Percentiles rank a stretch among this genome's conserved stretches.
Conservation (phyloP, 2,329 filamentous ascomycete species). For the Lizonia empirigonia region DNA sequence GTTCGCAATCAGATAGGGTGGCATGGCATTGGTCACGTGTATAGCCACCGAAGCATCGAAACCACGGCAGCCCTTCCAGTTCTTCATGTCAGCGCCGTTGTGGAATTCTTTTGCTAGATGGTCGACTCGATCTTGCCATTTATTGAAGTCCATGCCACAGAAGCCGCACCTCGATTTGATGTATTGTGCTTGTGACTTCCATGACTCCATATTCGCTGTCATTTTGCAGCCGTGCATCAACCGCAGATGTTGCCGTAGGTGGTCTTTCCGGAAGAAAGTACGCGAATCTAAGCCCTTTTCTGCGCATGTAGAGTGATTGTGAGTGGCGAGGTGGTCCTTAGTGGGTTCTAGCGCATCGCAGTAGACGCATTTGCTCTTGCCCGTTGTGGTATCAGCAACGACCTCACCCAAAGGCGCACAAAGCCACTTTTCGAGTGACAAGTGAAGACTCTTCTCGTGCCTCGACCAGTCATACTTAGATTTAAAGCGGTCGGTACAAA, state of each 20-base stretch:
- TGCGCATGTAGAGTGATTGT: conserved; percentile 68
- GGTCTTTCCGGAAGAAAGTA: conserved; percentile 68
- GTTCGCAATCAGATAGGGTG: conserved; percentile 57
- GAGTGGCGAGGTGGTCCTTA: conserved; percentile 62
- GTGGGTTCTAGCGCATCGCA: conserved; percentile 61
- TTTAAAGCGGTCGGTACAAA: conserved; percentile 49
- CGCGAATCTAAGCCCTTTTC: conserved; percentile 69
- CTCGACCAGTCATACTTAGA: conserved; percentile 50
- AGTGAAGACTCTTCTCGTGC: conserved; percentile 49
- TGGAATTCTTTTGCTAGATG: conserved; percentile 63
- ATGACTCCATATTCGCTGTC: conserved; percentile 67
- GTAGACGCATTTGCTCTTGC: conserved; percentile 63
- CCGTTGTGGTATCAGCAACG: conserved; percentile 62
- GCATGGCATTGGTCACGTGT: conserved; percentile 58
- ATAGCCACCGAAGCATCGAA: conserved; percentile 55
- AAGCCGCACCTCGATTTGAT: conserved; percentile 63
- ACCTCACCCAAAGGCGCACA: conserved; percentile 65
- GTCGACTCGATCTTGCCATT: conserved; percentile 59
- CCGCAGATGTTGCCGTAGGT: conserved; percentile 65
- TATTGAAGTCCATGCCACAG: conserved; percentile 54
- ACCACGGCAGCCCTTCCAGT: conserved; percentile 63
- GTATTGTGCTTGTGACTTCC: conserved; percentile 61
- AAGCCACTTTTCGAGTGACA: conserved; percentile 53
- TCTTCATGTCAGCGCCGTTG: conserved; percentile 57
- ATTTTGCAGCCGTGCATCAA: conserved; percentile 67